Conservation (phyloP, 768 basidiomycete species). For the Lentinula edodes region DNA sequence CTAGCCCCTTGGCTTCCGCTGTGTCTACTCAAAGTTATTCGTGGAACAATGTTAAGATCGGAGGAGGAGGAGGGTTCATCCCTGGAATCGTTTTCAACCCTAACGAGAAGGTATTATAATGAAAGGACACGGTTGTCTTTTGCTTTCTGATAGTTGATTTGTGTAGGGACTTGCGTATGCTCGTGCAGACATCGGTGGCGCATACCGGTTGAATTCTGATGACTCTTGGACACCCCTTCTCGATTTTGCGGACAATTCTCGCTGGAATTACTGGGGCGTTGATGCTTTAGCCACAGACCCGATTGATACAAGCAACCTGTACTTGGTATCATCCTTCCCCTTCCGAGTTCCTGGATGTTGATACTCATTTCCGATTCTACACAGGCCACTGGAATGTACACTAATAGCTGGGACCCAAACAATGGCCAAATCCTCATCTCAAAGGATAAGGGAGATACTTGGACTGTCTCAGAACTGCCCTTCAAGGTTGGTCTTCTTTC, state of each 20-base stretch:
- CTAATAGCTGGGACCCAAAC: constrained; percentile 57
- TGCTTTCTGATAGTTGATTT: not conserved
- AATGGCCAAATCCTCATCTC: constrained; percentile 61
- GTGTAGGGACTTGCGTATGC: constrained; percentile 52
- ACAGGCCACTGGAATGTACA: constrained; percentile 56
- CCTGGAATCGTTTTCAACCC: constrained; percentile 61
- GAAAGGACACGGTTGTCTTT: not conserved
- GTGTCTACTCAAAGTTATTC: constrained; percentile 46
- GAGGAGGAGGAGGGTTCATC: constrained; percentile 38
- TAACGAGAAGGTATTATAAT: constrained; percentile 31
- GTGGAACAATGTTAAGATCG: constrained; percentile 60
- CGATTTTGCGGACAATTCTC: constrained; percentile 38
- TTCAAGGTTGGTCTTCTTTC: constrained; percentile 42
- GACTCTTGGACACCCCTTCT: constrained; percentile 59
- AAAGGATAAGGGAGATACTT: constrained; percentile 52
- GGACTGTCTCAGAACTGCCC: constrained; percentile 42
- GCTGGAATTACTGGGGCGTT: constrained; percentile 59
- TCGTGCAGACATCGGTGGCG: constrained; percentile 66
- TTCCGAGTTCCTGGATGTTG: not conserved
- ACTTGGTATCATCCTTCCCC: constrained; percentile 30
- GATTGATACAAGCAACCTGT: constrained; percentile 40
- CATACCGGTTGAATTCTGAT: constrained; percentile 56
- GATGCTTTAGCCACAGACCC: constrained; percentile 63
- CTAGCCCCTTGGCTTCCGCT: constrained; percentile 26
- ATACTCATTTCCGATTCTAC: not conserved